phyloP scores from a whole-genome alignment of 768 basidiomycete species.

The Brasilioporus rufonigricans region DNA sequence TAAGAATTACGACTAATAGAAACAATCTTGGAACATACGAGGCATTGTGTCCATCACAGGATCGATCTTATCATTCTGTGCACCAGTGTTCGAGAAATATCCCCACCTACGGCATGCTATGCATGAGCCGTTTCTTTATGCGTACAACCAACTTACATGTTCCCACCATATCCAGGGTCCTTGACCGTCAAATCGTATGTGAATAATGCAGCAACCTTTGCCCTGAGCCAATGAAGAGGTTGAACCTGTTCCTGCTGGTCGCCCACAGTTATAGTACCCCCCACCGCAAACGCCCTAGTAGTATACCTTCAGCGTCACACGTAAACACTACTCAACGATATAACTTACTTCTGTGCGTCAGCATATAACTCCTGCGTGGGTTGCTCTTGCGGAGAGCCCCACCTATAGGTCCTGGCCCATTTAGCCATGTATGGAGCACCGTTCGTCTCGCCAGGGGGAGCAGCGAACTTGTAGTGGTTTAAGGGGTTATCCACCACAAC shows the following conservation, averaged over 20 bases:
- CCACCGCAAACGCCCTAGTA: constrained; percentile 4
- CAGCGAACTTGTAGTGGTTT: constrained; percentile 11
- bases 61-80: not conserved
- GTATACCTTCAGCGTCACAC: not conserved
- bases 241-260: not conserved
- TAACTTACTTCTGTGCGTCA: constrained; percentile 8
- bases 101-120: constrained; percentile 9
- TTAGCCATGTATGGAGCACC: constrained; percentile 2
- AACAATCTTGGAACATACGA: not conserved
- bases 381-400: too few species aligned
- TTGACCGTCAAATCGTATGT: constrained; percentile 11
- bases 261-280: not conserved
- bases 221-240: constrained; percentile 17
- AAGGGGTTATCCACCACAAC: constrained; percentile 6
- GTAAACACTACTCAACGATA: not conserved
- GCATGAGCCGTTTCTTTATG: not conserved
- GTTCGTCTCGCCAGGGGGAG: not conserved
- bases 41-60: constrained; percentile 1
- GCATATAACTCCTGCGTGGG: too few species aligned
- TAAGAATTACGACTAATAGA: not conserved
- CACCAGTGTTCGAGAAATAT: constrained; percentile 12
- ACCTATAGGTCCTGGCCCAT: constrained; percentile 17
- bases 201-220: constrained; percentile 13
- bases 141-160: constrained; percentile 9
- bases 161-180: constrained; percentile 12